Evolutionary conservation across 2,329 filamentous ascomycete species (phyloP).

Genomic region (Tolypocladium sp.): DNA sequence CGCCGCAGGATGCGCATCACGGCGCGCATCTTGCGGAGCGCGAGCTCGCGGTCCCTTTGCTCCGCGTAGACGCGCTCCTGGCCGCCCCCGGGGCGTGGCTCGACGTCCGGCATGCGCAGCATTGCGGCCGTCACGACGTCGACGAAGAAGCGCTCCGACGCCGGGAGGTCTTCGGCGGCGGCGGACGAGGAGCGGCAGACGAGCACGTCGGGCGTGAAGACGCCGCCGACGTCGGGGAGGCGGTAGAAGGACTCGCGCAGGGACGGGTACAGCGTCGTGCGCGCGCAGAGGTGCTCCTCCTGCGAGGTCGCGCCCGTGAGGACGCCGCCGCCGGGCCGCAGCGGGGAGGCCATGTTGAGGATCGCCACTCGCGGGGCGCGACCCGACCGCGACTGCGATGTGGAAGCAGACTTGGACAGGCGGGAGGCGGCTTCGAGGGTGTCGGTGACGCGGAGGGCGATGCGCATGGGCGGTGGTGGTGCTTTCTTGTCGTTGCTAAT

Average conservation of each 20-base stretch:
- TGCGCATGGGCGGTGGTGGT: slow-evolving; percentile 14
- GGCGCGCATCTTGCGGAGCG: slow-evolving; percentile 44
- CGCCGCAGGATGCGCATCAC: slow-evolving; percentile 43
- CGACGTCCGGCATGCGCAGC: slow-evolving; percentile 41
- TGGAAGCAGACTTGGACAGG: background rate
- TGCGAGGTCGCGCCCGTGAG: slow-evolving; percentile 49
- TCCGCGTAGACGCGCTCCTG: background rate
- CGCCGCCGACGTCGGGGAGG: slow-evolving; percentile 44
- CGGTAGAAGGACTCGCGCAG: slow-evolving; percentile 49
- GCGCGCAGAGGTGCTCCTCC: slow-evolving; percentile 51
- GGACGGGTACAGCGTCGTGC: background rate
- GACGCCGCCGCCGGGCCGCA: slow-evolving; percentile 52
- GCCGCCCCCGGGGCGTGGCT: slow-evolving; percentile 28
- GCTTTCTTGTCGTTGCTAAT: background rate
- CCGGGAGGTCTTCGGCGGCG: background rate
- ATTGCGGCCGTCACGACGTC: slow-evolving; percentile 51
- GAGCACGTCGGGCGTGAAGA: slow-evolving; percentile 3
- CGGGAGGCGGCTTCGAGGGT: slow-evolving; percentile 40
- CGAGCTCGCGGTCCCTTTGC: slow-evolving; percentile 33
- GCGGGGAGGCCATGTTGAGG: slow-evolving; percentile 55
- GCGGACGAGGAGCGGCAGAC: slow-evolving; percentile 9
- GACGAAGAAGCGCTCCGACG: slow-evolving; percentile 45
- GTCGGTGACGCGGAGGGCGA: slow-evolving; percentile 40
- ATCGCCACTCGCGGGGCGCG: slow-evolving; percentile 31
- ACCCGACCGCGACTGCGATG: background rate